A percentile compares a stretch with the other conserved stretches of the same genome.
phyloP scores from a whole-genome alignment of 2,329 filamentous ascomycete species.

The Fusarium sp. region DNA sequence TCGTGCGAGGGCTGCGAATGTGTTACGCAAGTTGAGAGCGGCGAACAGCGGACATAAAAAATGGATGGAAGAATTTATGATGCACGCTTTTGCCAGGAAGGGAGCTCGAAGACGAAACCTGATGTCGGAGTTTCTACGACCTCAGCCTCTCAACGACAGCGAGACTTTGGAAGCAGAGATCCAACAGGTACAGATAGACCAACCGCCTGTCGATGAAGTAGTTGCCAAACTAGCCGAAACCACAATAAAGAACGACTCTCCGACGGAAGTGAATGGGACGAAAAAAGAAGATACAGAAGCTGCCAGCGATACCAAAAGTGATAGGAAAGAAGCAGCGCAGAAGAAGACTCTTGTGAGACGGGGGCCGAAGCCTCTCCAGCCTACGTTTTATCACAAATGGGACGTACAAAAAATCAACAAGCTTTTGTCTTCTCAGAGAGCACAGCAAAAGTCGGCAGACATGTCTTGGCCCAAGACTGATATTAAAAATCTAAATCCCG shows the following conservation, averaged over 20 bases:
- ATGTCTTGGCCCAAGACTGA: constrained; percentile 43
- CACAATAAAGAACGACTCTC: background rate
- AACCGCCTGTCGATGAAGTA: background rate
- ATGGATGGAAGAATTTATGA: constrained; percentile 61
- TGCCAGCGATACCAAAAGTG: background rate
- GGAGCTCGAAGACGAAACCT: constrained; percentile 64
- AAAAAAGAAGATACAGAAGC: background rate
- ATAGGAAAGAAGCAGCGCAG: background rate
- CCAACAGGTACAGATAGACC: constrained; percentile 5
- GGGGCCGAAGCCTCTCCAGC: constrained; percentile 24
- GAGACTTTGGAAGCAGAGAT: constrained; percentile 53
- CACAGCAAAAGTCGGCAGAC: constrained; percentile 45
- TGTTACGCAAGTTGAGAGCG: constrained; percentile 62
- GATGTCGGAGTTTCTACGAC: constrained; percentile 52
- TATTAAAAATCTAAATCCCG: constrained; percentile 51
- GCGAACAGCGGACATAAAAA: constrained; percentile 63
- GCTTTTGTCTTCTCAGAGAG: constrained; percentile 57
- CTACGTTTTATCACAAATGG: constrained; percentile 61
- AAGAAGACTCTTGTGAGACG: background rate
- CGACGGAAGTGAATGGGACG: background rate
- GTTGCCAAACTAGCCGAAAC: background rate
- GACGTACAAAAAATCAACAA: constrained; percentile 57
- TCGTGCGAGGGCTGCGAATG: constrained; percentile 55
- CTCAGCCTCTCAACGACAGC: constrained; percentile 54
- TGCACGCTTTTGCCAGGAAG: constrained; percentile 62